A percentile compares a stretch with the other conserved stretches of the same genome.
These are phyloP conservation scores for Fomitopsis pinicola DNA, from an alignment of 1,284 basidiomycete genomes.

Conservation along the genomic window DNA sequence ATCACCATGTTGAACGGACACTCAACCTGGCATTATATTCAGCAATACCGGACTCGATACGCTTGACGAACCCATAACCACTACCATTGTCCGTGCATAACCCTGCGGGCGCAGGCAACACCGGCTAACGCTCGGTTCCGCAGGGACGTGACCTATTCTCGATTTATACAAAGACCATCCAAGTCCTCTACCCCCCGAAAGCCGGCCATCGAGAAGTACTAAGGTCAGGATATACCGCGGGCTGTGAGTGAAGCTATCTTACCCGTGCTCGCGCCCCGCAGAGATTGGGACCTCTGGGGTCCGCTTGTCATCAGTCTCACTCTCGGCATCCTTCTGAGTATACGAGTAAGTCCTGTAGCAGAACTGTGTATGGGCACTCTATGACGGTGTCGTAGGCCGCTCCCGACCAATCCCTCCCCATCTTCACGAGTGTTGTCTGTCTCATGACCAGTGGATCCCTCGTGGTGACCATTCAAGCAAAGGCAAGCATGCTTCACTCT, in stretches of 20 bases:
- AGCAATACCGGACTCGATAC: constrained; percentile 71
- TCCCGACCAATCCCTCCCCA: constrained; percentile 73
- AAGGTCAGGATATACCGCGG: constrained; percentile 39
- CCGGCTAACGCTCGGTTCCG: not conserved
- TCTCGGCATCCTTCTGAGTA: constrained; percentile 83
- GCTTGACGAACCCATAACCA: constrained; percentile 85
- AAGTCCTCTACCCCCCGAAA: constrained; percentile 86
- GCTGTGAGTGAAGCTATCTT: not conserved
- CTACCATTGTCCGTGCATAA: constrained; percentile 72
- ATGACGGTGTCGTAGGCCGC: constrained; percentile 58
- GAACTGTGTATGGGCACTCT: not conserved
- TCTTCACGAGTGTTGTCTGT: constrained; percentile 90
- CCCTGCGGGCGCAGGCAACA: not conserved
- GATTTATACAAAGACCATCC: constrained; percentile 87
- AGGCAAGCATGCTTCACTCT: constrained; percentile 41
- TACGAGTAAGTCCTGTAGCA: constrained; percentile 61
- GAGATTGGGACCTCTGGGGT: constrained; percentile 97
- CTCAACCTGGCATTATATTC: not conserved
- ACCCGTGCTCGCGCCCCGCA: constrained; percentile 23
- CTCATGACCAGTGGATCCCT: constrained; percentile 88
- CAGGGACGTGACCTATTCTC: constrained; percentile 85
- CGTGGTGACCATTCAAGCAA: constrained; percentile 89
- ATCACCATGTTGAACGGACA: constrained; percentile 38
- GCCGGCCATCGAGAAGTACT: constrained; percentile 75
- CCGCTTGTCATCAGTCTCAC: constrained; percentile 83